Evolutionary conservation across 1,139 yeast genomes (phyloP).

Genomic region (Pichia sp.): DNA sequence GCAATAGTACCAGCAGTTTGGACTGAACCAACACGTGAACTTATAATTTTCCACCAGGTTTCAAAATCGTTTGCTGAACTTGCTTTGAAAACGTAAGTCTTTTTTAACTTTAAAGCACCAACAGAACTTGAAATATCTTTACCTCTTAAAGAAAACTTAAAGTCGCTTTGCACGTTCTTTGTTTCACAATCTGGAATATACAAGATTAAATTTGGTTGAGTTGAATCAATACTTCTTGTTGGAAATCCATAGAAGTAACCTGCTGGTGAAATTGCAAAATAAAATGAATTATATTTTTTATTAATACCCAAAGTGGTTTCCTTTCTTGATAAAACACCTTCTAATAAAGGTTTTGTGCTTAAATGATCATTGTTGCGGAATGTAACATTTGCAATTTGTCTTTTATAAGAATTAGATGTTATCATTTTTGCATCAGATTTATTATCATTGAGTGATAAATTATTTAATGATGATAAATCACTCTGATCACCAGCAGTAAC

Average conservation of each 20-base stretch:
- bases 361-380: conserved; percentile 36
- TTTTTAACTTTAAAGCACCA: conserved; percentile 30
- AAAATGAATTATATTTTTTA: conserved; percentile 38
- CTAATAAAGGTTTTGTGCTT: conserved; percentile 38
- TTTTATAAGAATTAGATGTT: conserved; percentile 29
- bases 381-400: conserved; percentile 32
- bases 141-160: conserved; percentile 38
- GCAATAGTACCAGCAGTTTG: not conserved
- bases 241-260: conserved; percentile 41
- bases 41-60: conserved; percentile 38
- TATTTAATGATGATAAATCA: conserved; percentile 1
- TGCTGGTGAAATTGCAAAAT: conserved; percentile 41
- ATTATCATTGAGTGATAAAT: conserved; percentile 5
- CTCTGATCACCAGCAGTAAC: conserved; percentile 21
- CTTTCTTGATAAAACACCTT: conserved; percentile 40
- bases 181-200: conserved; percentile 41
- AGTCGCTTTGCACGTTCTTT: conserved; percentile 31
- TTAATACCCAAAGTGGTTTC: conserved; percentile 34
- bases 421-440: conserved; percentile 4
- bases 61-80: conserved; percentile 38
- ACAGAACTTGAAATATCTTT: conserved; percentile 33
- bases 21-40: not conserved
- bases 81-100: conserved; percentile 38
- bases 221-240: conserved; percentile 37
- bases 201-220: conserved; percentile 37